phyloP scores from a whole-genome alignment of 805 yeast species.

The Cyberlindnera samutprakarnensis region DNA sequence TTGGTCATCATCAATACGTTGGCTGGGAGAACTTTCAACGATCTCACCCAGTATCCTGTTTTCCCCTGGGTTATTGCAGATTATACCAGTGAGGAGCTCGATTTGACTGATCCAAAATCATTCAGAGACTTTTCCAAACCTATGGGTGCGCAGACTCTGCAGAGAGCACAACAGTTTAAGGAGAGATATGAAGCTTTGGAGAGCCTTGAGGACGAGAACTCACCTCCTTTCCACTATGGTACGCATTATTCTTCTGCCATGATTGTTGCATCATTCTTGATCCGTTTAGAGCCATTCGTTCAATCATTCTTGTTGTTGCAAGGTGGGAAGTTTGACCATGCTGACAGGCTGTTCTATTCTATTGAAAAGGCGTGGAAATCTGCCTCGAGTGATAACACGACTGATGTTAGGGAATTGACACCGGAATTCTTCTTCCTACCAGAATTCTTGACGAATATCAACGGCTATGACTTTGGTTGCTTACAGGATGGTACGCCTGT shows the following conservation, averaged over 20 bases:
- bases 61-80: conserved; percentile 91
- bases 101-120: conserved; percentile 50
- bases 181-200: conserved; percentile 69
- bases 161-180: conserved; percentile 52
- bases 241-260: conserved; percentile 91
- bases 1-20: conserved; percentile 72
- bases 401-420: conserved; percentile 81
- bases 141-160: conserved; percentile 78
- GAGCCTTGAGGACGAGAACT: conserved; percentile 46
- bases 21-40: conserved; percentile 87
- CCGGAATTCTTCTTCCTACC: conserved; percentile 85
- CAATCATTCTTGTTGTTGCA: conserved; percentile 72
- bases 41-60: conserved; percentile 83
- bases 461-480: conserved; percentile 61
- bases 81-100: conserved; percentile 63
- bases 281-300: conserved; percentile 73
- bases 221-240: conserved; percentile 87
- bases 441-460: conserved; percentile 63
- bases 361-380: conserved; percentile 76
- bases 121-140: conserved; percentile 79
- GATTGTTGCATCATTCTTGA: conserved; percentile 80
- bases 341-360: conserved; percentile 74
- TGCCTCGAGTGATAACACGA: conserved; percentile 69
- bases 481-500: conserved; percentile 53
- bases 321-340: conserved; percentile 86